Evolutionary conservation across 2,329 filamentous ascomycete genomes (phyloP), one percentile per base, ranked within the genome.

Genomic region (Sclerotinia sclerotiorum): DNA sequence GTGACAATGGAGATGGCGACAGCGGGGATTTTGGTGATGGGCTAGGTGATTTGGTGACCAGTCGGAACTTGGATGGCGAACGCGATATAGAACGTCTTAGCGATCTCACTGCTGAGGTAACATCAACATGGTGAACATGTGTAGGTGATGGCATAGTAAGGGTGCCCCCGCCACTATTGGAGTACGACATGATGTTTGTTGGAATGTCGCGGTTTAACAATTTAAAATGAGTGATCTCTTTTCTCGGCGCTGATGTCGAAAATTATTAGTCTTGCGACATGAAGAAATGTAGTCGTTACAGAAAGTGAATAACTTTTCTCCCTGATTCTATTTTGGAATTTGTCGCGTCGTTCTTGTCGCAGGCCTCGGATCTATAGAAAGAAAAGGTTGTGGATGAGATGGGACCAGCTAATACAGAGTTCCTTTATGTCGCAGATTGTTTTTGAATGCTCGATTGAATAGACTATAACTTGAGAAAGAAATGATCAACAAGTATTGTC

Each of bases 11-110:
- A 29, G 84, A 84, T 39, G 88, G 87, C 32, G 88, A 88, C 55
- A 88, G 80, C 48, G 85, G 83, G 57, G 85, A 86, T 60, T 83
- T 84, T 57, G 82, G 80, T 67, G 87, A 86, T 71, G 78, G 73
- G 68, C 73, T 77, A 29, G 77, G 75, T 42, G 77, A 76, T 69
- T 76, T 78, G 17, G 81, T 83, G 73, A 87, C 82, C 65, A 96
- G 82, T 68, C 87, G 85, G 78, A 95, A 94, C 79, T 95, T 97
- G 44, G 94, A 97, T 15, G 94, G 94, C n/a, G 94, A 97, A 75
- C 93, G 87, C 68, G 94, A 97, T 72, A 97, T 84, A 35, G 94
- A 97, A 74, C 93, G 91, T 72, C 94, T 87, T 69, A 97, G 84
- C 75, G 93, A 91, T 77, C 92, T 87, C 72, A 97, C 91, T 69